Evolutionary conservation across 306 rosid genomes (phyloP).

Genomic region (Hippophae rhamnoides): DNA sequence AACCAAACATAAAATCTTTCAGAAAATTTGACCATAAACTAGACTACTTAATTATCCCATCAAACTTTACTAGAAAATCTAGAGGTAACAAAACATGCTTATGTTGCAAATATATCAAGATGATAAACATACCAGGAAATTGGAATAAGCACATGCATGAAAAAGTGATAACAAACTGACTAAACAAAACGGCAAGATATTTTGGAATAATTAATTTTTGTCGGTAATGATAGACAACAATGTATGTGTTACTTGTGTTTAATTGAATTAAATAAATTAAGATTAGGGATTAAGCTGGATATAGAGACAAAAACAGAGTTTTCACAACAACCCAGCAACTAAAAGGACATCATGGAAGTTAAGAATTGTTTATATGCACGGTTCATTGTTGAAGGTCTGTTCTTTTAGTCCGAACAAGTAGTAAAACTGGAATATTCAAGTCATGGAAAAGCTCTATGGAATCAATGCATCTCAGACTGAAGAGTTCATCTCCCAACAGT

Average conservation of each 20-base stretch:
- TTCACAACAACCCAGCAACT: background rate
- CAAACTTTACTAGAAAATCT: background rate
- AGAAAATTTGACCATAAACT: background rate
- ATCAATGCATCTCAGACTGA: constrained; percentile 3
- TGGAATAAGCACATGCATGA: no score
- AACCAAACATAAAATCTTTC: background rate
- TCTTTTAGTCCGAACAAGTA: background rate
- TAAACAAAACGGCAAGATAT: no score
- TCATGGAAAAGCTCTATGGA: background rate
- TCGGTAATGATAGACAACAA: no score
- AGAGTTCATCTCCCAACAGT: background rate
- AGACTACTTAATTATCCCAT: background rate
- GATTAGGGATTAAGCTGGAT: background rate
- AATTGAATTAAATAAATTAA: no score
- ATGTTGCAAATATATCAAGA: no score
- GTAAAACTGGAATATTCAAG: background rate
- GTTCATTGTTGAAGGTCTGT: background rate
- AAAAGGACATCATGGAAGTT: background rate
- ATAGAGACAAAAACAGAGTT: background rate
- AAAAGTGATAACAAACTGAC: no score
- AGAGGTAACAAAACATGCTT: background rate
- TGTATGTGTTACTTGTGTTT: no score
- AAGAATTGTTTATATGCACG: background rate
- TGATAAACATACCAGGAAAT: no score
- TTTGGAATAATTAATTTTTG: no score